Percentiles rank a stretch among this genome's conserved stretches.
phyloP scores from a whole-genome alignment of 129 eudicot genomes.

The Flaveria trinervia region DNA sequence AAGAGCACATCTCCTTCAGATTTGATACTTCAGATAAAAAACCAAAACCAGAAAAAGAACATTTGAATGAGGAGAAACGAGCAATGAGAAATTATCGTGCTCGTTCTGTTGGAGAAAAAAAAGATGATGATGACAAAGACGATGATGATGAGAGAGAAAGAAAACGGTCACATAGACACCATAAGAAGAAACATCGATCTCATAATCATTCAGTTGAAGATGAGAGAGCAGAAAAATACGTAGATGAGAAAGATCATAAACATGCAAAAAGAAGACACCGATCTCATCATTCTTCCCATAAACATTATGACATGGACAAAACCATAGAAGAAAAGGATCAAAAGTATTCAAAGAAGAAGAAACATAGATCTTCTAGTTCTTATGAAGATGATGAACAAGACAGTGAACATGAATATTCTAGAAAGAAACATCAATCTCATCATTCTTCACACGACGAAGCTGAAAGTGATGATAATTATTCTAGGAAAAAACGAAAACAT shows the following conservation, averaged over 20 bases:
- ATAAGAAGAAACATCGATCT: conserved; percentile 38
- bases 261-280: conserved; percentile 54
- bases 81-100: conserved; percentile 67
- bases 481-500: conserved; percentile 49
- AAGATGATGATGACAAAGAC: conserved; percentile 36
- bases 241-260: conserved; percentile 33
- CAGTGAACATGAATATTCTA: conserved; percentile 34
- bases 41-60: conserved; percentile 42
- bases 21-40: conserved; percentile 28
- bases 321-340: conserved; percentile 36
- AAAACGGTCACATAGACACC: conserved; percentile 34
- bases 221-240: conserved; percentile 32
- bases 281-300: conserved; percentile 45
- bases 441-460: conserved; percentile 44
- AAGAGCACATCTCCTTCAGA: conserved; percentile 48
- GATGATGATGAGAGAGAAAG: conserved; percentile 32
- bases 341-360: conserved; percentile 42
- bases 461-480: conserved; percentile 37
- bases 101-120: conserved; percentile 45
- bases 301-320: conserved; percentile 34
- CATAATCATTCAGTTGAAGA: conserved; percentile 37
- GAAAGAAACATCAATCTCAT: conserved; percentile 55
- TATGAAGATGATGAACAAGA: conserved; percentile 39
- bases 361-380: conserved; percentile 42
- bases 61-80: conserved; percentile 48